A percentile compares a stretch with the other conserved stretches of the same genome.
phyloP scores from a whole-genome alignment of 306 rosid genomes.

The Medicago arabica region DNA sequence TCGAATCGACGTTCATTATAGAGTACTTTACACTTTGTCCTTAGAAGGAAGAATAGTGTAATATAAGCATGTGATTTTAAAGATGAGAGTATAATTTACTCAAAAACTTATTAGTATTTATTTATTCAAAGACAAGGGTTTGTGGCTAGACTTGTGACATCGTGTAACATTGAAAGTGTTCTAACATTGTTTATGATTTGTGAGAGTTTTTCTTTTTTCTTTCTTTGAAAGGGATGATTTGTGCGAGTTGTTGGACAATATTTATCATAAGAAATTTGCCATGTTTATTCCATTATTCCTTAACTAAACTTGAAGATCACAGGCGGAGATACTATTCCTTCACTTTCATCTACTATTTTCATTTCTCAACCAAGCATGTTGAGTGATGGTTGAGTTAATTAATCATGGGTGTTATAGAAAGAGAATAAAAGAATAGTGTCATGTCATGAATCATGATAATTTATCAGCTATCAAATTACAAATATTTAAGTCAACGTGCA shows the following conservation, averaged over 20 bases:
- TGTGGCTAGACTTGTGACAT: not conserved
- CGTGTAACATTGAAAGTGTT: not conserved
- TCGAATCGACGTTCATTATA: too few species aligned
- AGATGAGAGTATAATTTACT: too few species aligned
- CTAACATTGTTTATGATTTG: not conserved
- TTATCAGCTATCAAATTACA: not conserved
- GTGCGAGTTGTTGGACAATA: not conserved
- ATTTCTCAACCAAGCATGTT: not conserved
- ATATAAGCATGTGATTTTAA: too few species aligned
- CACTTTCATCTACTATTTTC: not conserved
- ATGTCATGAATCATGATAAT: not conserved
- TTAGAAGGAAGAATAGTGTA: too few species aligned
- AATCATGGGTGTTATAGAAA: constrained; percentile 27
- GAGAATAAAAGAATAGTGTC: constrained; percentile 5
- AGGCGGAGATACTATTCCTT: constrained; percentile 30
- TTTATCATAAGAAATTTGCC: not conserved
- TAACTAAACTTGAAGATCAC: constrained; percentile 32
- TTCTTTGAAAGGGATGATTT: not conserved
- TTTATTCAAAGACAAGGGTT: not conserved
- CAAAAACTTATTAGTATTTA: too few species aligned
- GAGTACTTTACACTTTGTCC: too few species aligned
- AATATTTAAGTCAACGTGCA: constrained; percentile 18
- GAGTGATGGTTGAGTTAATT: constrained; percentile 1
- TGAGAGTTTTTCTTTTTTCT: not conserved
- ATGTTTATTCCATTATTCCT: not conserved